phyloP scores from a whole-genome alignment of 2,329 filamentous ascomycete species.

The Arthrobotrys entomopaga region DNA sequence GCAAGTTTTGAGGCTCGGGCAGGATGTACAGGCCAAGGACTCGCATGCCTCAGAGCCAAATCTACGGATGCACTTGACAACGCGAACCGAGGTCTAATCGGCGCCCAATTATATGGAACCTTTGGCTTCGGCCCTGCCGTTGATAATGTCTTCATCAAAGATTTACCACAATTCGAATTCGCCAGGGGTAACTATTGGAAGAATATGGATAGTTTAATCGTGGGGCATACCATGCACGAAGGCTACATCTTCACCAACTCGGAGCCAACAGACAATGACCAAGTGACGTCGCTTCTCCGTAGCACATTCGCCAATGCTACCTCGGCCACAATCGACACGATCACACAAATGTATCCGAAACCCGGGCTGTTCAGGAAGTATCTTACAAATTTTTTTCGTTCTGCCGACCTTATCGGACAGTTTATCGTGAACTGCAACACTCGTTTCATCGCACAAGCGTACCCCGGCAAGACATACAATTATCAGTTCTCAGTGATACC shows the following conservation, averaged over 20 bases:
- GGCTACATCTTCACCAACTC: conserved; percentile 59
- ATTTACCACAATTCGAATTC: conserved; percentile 61
- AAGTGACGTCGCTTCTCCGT: conserved; percentile 54
- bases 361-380: conserved; percentile 55
- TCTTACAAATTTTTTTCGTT: conserved; percentile 54
- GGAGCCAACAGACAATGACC: conserved; percentile 54
- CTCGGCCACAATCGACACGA: conserved; percentile 18
- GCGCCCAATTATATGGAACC: conserved; percentile 57
- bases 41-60: conserved; percentile 60
- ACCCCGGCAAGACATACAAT: conserved; percentile 61
- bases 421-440: conserved; percentile 61
- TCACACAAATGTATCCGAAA: conserved; percentile 54
- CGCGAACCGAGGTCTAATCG: conserved; percentile 59
- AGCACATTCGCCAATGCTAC: conserved; percentile 58
- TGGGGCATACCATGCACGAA: conserved; percentile 61
- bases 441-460: conserved; percentile 61
- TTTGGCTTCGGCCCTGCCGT: conserved; percentile 61
- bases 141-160: conserved; percentile 60
- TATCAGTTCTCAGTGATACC: conserved; percentile 64
- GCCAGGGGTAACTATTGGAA: conserved; percentile 61
- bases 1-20: conserved; percentile 56
- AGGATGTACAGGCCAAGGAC: conserved; percentile 60
- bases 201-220: conserved; percentile 59
- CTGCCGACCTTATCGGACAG: conserved; percentile 55
- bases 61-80: conserved; percentile 57